Percentiles rank a stretch among this genome's conserved stretches.
phyloP scores from a whole-genome alignment of 495 filamentous ascomycete genomes.

The Trichodelitschia bisporula region DNA sequence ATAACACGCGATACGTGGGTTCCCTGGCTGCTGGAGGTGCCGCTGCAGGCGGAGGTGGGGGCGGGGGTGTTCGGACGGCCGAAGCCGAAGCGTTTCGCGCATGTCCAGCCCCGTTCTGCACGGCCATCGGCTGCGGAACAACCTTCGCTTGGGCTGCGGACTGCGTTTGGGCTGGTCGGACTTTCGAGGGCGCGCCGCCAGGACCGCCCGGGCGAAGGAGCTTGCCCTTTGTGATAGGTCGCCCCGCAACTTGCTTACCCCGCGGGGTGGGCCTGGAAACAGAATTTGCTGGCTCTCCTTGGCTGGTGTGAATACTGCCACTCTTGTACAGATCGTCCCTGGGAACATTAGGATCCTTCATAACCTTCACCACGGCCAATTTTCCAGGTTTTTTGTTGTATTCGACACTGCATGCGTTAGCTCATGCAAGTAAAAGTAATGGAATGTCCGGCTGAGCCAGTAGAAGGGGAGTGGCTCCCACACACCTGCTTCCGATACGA shows the following conservation, averaged over 20 bases:
- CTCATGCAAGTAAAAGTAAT: no score
- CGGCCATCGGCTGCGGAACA: conserved; percentile 23
- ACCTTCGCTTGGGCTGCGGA: conserved; percentile 7
- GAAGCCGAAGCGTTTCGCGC: conserved; percentile 24
- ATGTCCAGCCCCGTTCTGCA: conserved; percentile 21
- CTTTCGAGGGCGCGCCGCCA: conserved; percentile 50
- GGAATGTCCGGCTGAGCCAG: no score
- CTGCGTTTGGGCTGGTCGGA: conserved; percentile 22
- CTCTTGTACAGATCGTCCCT: conserved; percentile 80
- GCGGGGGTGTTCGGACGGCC: conserved; percentile 30
- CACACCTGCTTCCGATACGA: no score
- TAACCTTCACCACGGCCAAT: conserved; percentile 55
- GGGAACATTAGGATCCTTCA: conserved; percentile 57
- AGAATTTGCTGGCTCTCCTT: conserved; percentile 62
- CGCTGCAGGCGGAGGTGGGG: conserved; percentile 45
- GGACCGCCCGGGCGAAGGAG: conserved; percentile 79
- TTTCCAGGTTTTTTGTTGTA: conserved; percentile 98
- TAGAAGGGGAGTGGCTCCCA: no score
- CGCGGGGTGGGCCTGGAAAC: conserved; percentile 68
- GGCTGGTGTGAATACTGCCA: conserved; percentile 62
- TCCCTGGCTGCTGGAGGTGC: conserved; percentile 40
- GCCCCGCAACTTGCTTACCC: conserved; percentile 55
- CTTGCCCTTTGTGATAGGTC: conserved; percentile 76
- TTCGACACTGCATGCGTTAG: conserved; percentile 67
- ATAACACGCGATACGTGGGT: conserved; percentile 60